A percentile compares a stretch with the other conserved stretches of the same genome.
phyloP scores from a whole-genome alignment of 257 asterid species.

The Pogostemon cablin region DNA sequence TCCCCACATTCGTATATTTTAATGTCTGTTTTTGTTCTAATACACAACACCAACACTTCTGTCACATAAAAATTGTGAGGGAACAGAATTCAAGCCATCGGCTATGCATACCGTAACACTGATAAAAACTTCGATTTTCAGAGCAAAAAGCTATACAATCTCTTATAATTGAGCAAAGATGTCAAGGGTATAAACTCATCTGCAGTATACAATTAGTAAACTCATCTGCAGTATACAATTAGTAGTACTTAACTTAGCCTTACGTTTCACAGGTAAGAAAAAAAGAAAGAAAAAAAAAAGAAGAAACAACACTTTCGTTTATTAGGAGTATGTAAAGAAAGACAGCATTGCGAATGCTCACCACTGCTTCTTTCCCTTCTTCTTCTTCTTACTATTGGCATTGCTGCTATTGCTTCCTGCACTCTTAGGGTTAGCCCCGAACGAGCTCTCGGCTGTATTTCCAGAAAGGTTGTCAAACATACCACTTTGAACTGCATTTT shows the following conservation, averaged over 20 bases:
- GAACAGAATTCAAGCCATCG: constrained; percentile 15
- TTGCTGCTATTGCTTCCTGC: constrained; percentile 37
- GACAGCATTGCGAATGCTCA: constrained; percentile 20
- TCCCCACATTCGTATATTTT: too few species aligned
- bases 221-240: constrained; percentile 41
- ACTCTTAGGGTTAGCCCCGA: constrained; percentile 49
- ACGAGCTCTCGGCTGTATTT: constrained; percentile 47
- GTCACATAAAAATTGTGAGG: constrained; percentile 11
- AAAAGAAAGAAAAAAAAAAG: background rate
- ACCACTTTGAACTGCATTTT: constrained; percentile 75
- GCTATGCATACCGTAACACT: constrained; percentile 10
- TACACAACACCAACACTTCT: background rate
- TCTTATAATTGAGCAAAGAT: constrained; percentile 14
- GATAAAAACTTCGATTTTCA: background rate
- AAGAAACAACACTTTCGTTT: too few species aligned
- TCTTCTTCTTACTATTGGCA: constrained; percentile 65
- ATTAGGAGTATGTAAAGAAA: background rate
- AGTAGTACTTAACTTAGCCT: constrained; percentile 29
- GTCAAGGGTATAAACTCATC: constrained; percentile 27
- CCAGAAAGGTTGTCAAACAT: constrained; percentile 56
- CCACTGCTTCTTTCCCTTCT: constrained; percentile 80
- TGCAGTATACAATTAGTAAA: constrained; percentile 40
- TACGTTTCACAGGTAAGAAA: background rate
- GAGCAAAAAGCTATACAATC: constrained; percentile 38
- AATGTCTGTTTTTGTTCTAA: too few species aligned